Base-by-base conservation (phyloP, 441 rosid genomes). In the Populus hybrid region DNA sequence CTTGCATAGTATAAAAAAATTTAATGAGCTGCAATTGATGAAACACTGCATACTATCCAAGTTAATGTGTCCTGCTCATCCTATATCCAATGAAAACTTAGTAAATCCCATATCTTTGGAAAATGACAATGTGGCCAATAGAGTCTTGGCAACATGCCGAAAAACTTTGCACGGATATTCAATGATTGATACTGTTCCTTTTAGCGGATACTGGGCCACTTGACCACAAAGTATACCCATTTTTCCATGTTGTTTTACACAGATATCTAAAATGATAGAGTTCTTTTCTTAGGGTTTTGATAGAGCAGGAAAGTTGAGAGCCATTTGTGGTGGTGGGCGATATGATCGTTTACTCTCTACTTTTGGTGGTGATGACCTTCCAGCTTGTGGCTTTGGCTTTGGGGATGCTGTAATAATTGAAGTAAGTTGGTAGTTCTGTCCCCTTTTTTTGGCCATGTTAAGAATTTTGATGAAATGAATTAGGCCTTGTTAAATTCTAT, bases 361-460 rank as follows among this genome's bases (percentile, higher is more conserved):
- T 11, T 95, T 88, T 87, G 99, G 99, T 35, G 97, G 97, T 78
- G 97, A 92, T 80, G 97, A 93, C 85, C 67, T 89, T 76, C 97
- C 99, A 35, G 98, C 97, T 64, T 95, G 99, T 85, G 99, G 97
- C 75, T 95, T 95, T 83, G 98, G 98, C 79, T 95, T 95, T 71
- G 98, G 98, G 3, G 97, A 95, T 84, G 99, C 98, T 76, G 99
- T 95, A 28, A 85, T 95, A 28, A 84, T 92, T 21, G 98, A 95
- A 87, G 99, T 93, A 91, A 85, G 91, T 83, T 24, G 77, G 24
- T 30, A 69, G 72, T n/a, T 73, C 59, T 61, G 18, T 16, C 73
- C 23, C 32, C 14, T 21, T 61, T 26, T n/a, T 75, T 14, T 14
- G 35, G 18, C 68, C 16, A 9, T 46, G 16, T 59, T 69, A 40